Percentiles rank a stretch among this genome's conserved stretches.
Evolutionary conservation across 2,329 filamentous ascomycete species (phyloP).

Genomic region (Phialophora tarda): DNA sequence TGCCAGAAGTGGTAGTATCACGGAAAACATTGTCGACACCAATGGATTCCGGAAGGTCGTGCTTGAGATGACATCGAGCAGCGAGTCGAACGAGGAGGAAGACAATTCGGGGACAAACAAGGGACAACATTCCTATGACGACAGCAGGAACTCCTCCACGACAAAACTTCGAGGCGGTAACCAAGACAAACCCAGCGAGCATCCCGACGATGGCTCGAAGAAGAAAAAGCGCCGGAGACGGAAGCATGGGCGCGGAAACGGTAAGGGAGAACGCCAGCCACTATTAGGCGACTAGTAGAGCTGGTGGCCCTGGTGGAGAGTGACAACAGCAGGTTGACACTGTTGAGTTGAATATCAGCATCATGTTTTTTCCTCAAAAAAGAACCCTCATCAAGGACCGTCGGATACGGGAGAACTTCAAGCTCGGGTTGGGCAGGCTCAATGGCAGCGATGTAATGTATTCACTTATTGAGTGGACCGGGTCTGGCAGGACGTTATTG

Average conservation of each 20-base stretch:
- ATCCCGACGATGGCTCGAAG: slow-evolving; percentile 18
- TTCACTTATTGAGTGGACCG: not conserved
- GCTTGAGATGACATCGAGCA: slow-evolving; percentile 69
- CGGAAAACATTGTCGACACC: slow-evolving; percentile 75
- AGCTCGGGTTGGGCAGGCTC: not conserved
- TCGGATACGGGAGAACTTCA: not conserved
- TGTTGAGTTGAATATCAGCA: not conserved
- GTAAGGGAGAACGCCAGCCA: slow-evolving; percentile 32
- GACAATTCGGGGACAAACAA: slow-evolving; percentile 36
- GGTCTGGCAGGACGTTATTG: not conserved
- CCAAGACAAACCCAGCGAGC: slow-evolving; percentile 6
- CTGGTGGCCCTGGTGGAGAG: slow-evolving; percentile 11
- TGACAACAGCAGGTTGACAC: not conserved
- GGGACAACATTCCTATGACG: slow-evolving; percentile 11
- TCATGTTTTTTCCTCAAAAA: not conserved
- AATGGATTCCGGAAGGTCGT: slow-evolving; percentile 78
- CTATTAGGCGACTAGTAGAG: slow-evolving; percentile 28
- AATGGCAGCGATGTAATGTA: not conserved
- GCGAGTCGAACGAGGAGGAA: slow-evolving; percentile 51
- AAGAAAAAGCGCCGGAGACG: slow-evolving; percentile 34
- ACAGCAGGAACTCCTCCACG: slow-evolving; percentile 1
- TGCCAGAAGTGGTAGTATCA: slow-evolving; percentile 76
- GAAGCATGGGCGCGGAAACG: slow-evolving; percentile 26
- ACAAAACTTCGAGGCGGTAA: slow-evolving; percentile 18
- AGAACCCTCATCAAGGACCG: not conserved